Base-by-base conservation (phyloP, 768 basidiomycete genomes). In the Hypsizygus marmoreus region DNA sequence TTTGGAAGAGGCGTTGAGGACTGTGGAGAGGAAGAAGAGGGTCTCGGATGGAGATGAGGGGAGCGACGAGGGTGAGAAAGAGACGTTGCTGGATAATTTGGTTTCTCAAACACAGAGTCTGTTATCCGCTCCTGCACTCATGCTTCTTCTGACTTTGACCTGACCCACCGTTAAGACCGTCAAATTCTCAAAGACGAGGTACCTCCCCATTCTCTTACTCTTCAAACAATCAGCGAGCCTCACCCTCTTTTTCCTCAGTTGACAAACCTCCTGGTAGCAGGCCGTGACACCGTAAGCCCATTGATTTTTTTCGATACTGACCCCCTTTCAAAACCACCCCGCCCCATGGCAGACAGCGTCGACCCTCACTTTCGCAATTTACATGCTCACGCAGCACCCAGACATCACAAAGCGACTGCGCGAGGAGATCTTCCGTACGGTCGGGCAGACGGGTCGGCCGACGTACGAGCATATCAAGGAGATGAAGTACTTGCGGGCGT, bases 401-500 rank as follows among this genome's bases (percentile, higher is more conserved):
- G 51, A 71, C 3, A 67, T 82, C 13, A 51, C 76, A 0, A 40
- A 52, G 4, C 67, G 70, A 6, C 72, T 85, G 9, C 74, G 79
- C 11, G 63, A 70, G 20, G 82, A 85, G 55, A 70, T 84, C 14
- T 44, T 76, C 4, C 59, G 62, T 8, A 62, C 66, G 10, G 69
- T 82, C 14, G 81, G 81, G n/a, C n/a, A n/a, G 0, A 57, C 65
- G 5, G 62, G 54, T 2, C 58, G 70, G 2, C 82, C 82, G 0
- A 76, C 78, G 1, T 77, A 76, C 51, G 80, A 81, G 29, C 73
- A 80, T 36, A 69, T 84, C 49, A 66, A 76, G 26, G 70, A 74
- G 10, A 76, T 83, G 79, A 80, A 79, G 47, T 85, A 77, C 52
- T 60, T 83, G 47, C 60, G 79, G 29, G 81, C 80, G 4, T 70